Conservation (phyloP, 2,329 filamentous ascomycete genomes). For the Colletotrichum gigasporum region DNA sequence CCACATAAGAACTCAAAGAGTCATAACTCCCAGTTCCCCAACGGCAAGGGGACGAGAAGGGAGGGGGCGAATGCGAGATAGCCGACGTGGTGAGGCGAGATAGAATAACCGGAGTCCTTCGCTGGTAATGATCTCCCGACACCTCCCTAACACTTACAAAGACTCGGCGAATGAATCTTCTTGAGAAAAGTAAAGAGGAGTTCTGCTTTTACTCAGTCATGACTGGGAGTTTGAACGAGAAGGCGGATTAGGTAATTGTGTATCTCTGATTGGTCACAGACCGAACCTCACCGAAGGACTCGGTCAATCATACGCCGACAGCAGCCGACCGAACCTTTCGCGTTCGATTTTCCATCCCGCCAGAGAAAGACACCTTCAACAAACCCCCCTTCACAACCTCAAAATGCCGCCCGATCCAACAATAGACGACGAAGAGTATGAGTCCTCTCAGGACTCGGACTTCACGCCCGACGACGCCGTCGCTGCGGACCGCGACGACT, state of each 20-base stretch:
- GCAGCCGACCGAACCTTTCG: slow-evolving; percentile 9
- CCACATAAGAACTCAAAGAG: not conserved
- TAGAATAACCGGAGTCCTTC: too few relatives aligned
- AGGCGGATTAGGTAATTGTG: too few relatives aligned
- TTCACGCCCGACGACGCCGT: slow-evolving; percentile 69
- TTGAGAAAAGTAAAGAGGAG: too few relatives aligned
- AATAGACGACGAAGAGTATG: slow-evolving; percentile 64
- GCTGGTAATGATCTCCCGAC: too few relatives aligned
- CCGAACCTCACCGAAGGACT: not conserved
- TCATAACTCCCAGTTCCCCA: not conserved
- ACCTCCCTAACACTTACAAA: too few relatives aligned
- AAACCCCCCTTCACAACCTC: not conserved
- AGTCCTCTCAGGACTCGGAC: slow-evolving; percentile 78
- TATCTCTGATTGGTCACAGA: not conserved
- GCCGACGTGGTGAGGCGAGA: too few relatives aligned
- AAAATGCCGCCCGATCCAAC: slow-evolving; percentile 55
- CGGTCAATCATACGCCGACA: slow-evolving; percentile 24
- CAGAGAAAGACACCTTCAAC: too few relatives aligned
- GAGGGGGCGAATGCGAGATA: too few relatives aligned
- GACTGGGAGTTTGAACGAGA: too few relatives aligned
- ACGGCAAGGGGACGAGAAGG: not conserved
- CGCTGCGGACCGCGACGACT: slow-evolving; percentile 53
- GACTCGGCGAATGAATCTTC: too few relatives aligned
- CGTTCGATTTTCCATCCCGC: not conserved
- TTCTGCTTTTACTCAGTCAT: too few relatives aligned